Percentiles rank a stretch among this genome's conserved stretches.
phyloP scores from a whole-genome alignment of 768 basidiomycete species.

The Russula sp. region DNA sequence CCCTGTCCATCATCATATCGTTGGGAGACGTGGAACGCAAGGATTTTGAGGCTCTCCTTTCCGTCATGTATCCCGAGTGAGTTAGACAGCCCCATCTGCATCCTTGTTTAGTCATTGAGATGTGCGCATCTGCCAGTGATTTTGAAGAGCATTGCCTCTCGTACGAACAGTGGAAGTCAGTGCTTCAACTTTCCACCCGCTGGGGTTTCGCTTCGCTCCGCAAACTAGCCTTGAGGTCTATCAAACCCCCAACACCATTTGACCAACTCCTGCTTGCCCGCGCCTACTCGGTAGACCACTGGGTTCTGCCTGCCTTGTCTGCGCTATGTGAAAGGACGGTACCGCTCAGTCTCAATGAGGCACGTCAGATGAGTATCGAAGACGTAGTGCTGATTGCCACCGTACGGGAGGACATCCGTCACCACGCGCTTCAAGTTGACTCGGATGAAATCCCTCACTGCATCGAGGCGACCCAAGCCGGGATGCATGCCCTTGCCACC shows the following conservation, averaged over 20 bases:
- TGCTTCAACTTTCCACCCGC: constrained; percentile 19
- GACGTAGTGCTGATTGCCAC: constrained; percentile 14
- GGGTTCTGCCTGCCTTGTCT: constrained; percentile 13
- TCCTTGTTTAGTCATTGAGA: background rate
- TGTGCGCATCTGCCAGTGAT: background rate
- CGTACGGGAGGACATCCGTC: constrained; percentile 19
- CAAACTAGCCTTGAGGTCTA: constrained; percentile 14
- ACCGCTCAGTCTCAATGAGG: constrained; percentile 14
- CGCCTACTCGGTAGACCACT: constrained; percentile 14
- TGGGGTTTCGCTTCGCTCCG: constrained; percentile 22
- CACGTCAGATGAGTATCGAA: constrained; percentile 13
- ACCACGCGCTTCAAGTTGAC: constrained; percentile 4
- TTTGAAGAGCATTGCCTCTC: constrained; percentile 12
- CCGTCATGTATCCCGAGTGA: constrained; percentile 22
- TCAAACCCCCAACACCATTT: constrained; percentile 19
- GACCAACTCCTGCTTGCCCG: constrained; percentile 19
- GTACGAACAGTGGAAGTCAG: constrained; percentile 21
- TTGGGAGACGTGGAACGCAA: constrained; percentile 11
- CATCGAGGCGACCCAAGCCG: constrained; percentile 8
- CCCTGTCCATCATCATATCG: constrained; percentile 8
- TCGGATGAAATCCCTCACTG: constrained; percentile 1
- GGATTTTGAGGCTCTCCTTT: constrained; percentile 21
- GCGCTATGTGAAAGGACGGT: constrained; percentile 16
- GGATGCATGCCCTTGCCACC: constrained; percentile 1
- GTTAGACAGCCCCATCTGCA: background rate